Percentiles rank a stretch among this genome's conserved stretches.
phyloP scores from a whole-genome alignment of 1,284 basidiomycete genomes.

The Ustilago hordei region DNA sequence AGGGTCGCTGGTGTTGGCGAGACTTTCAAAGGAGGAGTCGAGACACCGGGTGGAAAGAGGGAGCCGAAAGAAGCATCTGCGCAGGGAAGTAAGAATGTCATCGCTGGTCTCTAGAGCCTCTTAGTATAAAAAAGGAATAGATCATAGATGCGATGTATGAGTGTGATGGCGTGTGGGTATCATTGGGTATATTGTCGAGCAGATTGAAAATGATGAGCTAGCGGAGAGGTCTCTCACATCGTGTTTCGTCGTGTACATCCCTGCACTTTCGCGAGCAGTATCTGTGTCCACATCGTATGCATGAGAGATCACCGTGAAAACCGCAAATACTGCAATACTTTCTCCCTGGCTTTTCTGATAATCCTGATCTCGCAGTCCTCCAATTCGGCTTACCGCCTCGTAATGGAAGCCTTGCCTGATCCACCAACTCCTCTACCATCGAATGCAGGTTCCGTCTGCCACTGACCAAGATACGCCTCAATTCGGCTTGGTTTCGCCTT shows the following conservation, averaged over 20 bases:
- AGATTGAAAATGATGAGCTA: neutral
- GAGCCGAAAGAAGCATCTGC: slow-evolving; percentile 2
- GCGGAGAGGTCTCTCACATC: slow-evolving; percentile 43
- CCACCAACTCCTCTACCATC: slow-evolving; percentile 36
- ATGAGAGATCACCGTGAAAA: slow-evolving; percentile 40
- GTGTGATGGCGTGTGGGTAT: neutral
- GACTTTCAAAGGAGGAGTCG: slow-evolving; percentile 54
- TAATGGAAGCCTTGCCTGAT: slow-evolving; percentile 37
- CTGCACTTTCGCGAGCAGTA: slow-evolving; percentile 40
- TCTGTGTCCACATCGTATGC: slow-evolving; percentile 37
- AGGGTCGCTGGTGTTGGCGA: slow-evolving; percentile 53
- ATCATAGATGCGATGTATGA: neutral
- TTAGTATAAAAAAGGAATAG: neutral
- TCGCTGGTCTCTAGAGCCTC: slow-evolving; percentile 34
- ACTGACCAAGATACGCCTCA: slow-evolving; percentile 33
- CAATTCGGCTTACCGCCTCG: slow-evolving; percentile 18
- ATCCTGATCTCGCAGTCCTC: slow-evolving; percentile 25
- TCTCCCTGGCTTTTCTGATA: slow-evolving; percentile 20
- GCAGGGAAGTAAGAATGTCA: slow-evolving; percentile 28
- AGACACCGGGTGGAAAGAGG: slow-evolving; percentile 39
- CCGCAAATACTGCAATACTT: slow-evolving; percentile 48
- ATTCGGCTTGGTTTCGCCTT: slow-evolving; percentile 34
- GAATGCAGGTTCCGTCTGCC: slow-evolving; percentile 34
- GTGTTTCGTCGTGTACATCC: slow-evolving; percentile 41
- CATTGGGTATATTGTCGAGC: slow-evolving; percentile 13